Evolutionary conservation across 2,329 filamentous ascomycete species (phyloP).

Genomic region (Hypoxylon sp.): DNA sequence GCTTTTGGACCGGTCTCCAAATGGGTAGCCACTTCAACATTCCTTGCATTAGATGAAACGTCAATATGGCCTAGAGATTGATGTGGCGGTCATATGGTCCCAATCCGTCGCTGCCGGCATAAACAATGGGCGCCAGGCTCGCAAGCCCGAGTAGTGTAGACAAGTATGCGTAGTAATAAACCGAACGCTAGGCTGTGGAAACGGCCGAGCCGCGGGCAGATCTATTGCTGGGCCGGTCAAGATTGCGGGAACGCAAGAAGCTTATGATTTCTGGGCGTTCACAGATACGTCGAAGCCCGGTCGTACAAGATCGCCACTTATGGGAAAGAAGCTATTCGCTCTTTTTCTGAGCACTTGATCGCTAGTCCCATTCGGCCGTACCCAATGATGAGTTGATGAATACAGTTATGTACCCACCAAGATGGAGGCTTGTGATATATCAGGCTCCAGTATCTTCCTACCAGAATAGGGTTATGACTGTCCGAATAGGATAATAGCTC

Average conservation of each 20-base stretch:
- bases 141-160: constrained; percentile 24
- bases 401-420: constrained; percentile 28
- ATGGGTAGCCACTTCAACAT: constrained; percentile 34
- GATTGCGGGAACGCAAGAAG: constrained; percentile 27
- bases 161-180: constrained; percentile 37
- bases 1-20: constrained; percentile 24
- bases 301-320: constrained; percentile 32
- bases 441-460: constrained; percentile 19
- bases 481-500: constrained; percentile 8
- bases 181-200: constrained; percentile 35
- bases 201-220: constrained; percentile 36
- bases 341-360: constrained; percentile 8
- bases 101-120: constrained; percentile 43
- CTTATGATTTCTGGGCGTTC: constrained; percentile 24
- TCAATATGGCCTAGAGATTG: constrained; percentile 41
- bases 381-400: constrained; percentile 36
- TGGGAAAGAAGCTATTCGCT: constrained; percentile 19
- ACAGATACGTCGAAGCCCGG: constrained; percentile 31
- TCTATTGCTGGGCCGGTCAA: constrained; percentile 13
- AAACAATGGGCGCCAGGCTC: constrained; percentile 30
- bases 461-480: constrained; percentile 19
- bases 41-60: constrained; percentile 47
- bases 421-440: constrained; percentile 27
- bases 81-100: constrained; percentile 41
- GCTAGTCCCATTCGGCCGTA: constrained; percentile 44